These are phyloP conservation scores for Moelleriella libera DNA, from an alignment of 2,329 filamentous ascomycete species.

Conservation along the genomic window DNA sequence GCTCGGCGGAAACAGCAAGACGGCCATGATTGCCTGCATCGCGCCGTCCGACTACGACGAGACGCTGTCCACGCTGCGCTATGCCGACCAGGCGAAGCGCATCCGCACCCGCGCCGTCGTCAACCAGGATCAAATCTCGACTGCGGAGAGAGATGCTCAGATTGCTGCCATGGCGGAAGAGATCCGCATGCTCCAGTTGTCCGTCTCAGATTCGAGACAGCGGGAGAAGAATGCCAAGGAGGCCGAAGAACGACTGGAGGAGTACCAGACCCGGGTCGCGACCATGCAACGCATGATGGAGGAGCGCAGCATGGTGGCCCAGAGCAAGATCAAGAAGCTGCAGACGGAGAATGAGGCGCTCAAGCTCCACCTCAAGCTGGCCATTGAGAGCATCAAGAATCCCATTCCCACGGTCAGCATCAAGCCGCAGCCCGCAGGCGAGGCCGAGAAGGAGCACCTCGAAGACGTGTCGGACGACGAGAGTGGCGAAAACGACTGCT, in stretches of 20 bases:
- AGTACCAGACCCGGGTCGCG: constrained; percentile 83
- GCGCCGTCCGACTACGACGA: constrained; percentile 93
- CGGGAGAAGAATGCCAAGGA: constrained; percentile 65
- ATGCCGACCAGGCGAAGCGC: constrained; percentile 93
- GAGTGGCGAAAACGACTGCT: constrained; percentile 31
- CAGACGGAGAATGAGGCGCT: constrained; percentile 85
- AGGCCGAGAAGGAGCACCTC: constrained; percentile 14
- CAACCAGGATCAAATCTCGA: constrained; percentile 88
- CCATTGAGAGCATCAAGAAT: constrained; percentile 75
- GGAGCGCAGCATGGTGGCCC: constrained; percentile 76
- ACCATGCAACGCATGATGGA: constrained; percentile 95
- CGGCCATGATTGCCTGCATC: constrained; percentile 98
- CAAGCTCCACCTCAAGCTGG: constrained; percentile 74
- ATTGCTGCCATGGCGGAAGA: constrained; percentile 92
- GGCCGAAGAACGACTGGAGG: constrained; percentile 74
- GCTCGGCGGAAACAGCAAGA: constrained; percentile 92
- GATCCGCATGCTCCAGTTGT: constrained; percentile 74
- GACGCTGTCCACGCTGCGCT: constrained; percentile 87
- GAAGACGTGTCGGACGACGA: constrained; percentile 14
- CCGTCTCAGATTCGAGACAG: constrained; percentile 47
- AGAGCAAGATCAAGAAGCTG: constrained; percentile 84
- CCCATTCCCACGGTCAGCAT: constrained; percentile 57
- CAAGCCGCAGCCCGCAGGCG: constrained; percentile 10
- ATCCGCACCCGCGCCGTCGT: constrained; percentile 90
- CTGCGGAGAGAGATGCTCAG: constrained; percentile 86